Base-by-base conservation (phyloP, 1,139 yeast species). In the Saccharomycopsis hybrid region DNA sequence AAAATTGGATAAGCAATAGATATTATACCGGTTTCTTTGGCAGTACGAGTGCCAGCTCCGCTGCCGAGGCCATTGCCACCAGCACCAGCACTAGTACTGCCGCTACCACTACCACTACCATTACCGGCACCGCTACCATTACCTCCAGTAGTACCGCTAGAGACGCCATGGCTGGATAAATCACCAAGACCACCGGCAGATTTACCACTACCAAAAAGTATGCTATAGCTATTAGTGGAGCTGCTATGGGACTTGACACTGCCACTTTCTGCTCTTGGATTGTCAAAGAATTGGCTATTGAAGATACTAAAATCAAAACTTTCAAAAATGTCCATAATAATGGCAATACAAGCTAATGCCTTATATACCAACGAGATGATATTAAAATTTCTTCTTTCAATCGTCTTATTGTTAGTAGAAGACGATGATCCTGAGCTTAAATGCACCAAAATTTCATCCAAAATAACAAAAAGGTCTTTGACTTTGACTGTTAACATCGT, bases 301-400 rank as follows among this genome's bases (percentile, higher is more conserved):
- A 79, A 79, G 1, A 78, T 76, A 0, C 83, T 78, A 56, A 81
- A 77, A 59, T 82, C 87, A 55, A 82, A 73, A 7, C 83, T 73
- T 60, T 81, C 86, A 43, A 80, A 61, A 13, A 73, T 60, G 59
- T 79, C 81, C 52, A 80, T 62, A 60, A 78, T 70, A 5, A 73
- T 65, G 48, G 79, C 68, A 1, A 80, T 72, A 29, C 69, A 66
- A 41, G 77, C 74, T 43, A 81, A 66, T 41, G 72, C 71, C 56
- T 77, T 77, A 60, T 80, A 80, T 42, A 79, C 67, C 42, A 75
- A 64, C 29, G 82, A 67, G 46, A 79, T 66, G 3, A 80, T 70
- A 25, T 73, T 77, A 13, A 78, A 69, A 54, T 80, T 79, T 57
- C 84, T 66, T 41, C 77, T 77, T 33, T 71, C 74, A 29, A 67